A percentile compares a stretch with the other conserved stretches of the same genome.
These are phyloP conservation scores for Drechslera avenae DNA, from an alignment of 2,329 filamentous ascomycete species.

Conservation along the genomic window DNA sequence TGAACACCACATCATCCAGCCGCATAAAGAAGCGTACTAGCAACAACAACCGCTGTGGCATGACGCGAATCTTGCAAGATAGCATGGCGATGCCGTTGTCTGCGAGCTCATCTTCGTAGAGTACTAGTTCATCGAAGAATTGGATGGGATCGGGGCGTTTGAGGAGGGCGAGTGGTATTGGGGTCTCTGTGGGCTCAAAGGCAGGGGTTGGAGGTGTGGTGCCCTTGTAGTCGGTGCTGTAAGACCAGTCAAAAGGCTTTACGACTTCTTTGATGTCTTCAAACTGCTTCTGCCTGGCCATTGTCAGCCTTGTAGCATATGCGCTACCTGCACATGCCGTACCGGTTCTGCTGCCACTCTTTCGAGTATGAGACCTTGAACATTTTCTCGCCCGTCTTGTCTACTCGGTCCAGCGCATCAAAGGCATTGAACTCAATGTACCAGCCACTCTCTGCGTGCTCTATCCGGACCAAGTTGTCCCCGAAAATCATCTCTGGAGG, in stretches of 20 bases:
- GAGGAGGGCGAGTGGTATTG: slow-evolving; percentile 84
- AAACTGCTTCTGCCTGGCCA: slow-evolving; percentile 72
- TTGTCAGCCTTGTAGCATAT: slow-evolving; percentile 12
- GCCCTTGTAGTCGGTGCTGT: slow-evolving; percentile 85
- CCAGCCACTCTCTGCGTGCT: slow-evolving; percentile 78
- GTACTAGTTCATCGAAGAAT: slow-evolving; percentile 93
- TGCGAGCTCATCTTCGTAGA: slow-evolving; percentile 97
- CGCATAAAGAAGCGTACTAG: slow-evolving; percentile 89
- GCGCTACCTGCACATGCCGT: slow-evolving; percentile 2
- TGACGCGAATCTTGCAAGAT: slow-evolving; percentile 89
- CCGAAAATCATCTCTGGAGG: slow-evolving; percentile 99
- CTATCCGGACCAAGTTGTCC: slow-evolving; percentile 81
- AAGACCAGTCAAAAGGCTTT: slow-evolving; percentile 98
- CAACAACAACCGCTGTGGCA: slow-evolving; percentile 85
- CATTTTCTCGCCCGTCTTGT: slow-evolving; percentile 91
- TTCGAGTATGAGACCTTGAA: slow-evolving; percentile 91
- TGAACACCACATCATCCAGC: slow-evolving; percentile 84
- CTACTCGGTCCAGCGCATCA: slow-evolving; percentile 86
- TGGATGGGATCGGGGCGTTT: slow-evolving; percentile 90
- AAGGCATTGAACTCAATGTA: slow-evolving; percentile 79
- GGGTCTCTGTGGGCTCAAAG: slow-evolving; percentile 54
- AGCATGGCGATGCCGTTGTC: slow-evolving; percentile 94
- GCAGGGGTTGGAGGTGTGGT: slow-evolving; percentile 56
- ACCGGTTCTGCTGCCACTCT: slow-evolving; percentile 78
- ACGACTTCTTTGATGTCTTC: slow-evolving; percentile 91